phyloP scores from a whole-genome alignment of 1,284 basidiomycete genomes.

The Moesziomyces globuligerus region DNA sequence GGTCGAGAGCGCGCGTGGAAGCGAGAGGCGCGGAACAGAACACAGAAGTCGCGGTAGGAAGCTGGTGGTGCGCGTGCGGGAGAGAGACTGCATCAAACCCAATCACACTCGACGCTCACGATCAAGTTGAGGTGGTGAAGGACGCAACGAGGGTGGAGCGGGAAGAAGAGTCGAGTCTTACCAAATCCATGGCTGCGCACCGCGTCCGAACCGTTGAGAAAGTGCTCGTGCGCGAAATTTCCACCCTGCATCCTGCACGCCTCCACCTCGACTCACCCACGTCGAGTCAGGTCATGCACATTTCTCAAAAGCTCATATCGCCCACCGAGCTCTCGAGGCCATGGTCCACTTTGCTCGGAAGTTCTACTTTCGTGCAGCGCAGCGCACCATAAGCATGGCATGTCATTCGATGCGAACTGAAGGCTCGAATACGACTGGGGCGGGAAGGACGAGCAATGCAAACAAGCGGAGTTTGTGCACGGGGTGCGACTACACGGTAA shows the following conservation, averaged over 20 bases:
- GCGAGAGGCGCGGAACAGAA: not conserved
- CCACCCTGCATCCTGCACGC: not conserved
- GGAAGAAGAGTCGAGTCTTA: constrained; percentile 6
- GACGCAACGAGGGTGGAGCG: not conserved
- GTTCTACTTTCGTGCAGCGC: too few species aligned
- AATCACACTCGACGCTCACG: too few species aligned
- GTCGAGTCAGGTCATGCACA: too few species aligned
- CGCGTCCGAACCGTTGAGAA: too few species aligned
- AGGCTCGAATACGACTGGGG: not conserved
- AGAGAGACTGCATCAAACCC: not conserved
- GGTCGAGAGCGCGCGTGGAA: not conserved
- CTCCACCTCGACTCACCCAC: not conserved
- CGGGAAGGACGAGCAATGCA: not conserved
- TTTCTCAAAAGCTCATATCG: too few species aligned
- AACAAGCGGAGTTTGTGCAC: not conserved
- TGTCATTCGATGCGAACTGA: too few species aligned
- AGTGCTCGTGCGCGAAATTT: constrained; percentile 10
- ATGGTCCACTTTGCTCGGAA: too few species aligned
- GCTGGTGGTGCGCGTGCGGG: not conserved
- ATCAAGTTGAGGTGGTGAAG: not conserved
- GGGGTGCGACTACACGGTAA: not conserved
- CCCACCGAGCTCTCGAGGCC: too few species aligned
- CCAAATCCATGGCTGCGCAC: constrained; percentile 4
- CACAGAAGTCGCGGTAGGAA: too few species aligned
- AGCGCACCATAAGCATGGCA: too few species aligned